phyloP scores from a whole-genome alignment of 345 rosid genomes.

The Kernera saxatilis region DNA sequence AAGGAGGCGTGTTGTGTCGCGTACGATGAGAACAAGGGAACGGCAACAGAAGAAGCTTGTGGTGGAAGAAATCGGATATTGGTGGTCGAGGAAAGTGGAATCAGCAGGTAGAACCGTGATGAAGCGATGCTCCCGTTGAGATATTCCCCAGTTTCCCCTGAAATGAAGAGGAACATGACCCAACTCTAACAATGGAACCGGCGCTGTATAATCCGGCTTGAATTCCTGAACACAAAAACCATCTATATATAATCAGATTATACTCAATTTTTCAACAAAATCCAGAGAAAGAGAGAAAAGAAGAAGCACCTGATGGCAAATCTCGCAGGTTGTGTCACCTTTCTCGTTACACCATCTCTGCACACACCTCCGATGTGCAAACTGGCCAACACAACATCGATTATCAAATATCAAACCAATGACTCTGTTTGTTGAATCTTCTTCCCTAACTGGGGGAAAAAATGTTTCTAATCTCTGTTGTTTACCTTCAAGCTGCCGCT shows the following conservation, averaged over 20 bases:
- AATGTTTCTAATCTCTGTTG: neutral
- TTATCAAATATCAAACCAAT: neutral
- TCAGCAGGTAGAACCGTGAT: constrained; percentile 75
- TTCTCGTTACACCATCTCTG: constrained; percentile 97
- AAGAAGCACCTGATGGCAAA: constrained; percentile 68
- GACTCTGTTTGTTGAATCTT: neutral
- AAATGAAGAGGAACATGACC: constrained; percentile 71
- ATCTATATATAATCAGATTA: neutral
- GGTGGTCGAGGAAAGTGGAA: constrained; percentile 39
- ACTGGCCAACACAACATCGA: constrained; percentile 34
- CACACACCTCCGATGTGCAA: constrained; percentile 82
- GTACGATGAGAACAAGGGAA: constrained; percentile 56
- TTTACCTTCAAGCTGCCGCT: constrained; percentile 83
- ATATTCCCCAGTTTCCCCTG: constrained; percentile 85
- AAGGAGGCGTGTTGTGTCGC: constrained; percentile 1
- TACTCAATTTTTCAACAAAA: neutral
- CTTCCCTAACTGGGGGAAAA: neutral
- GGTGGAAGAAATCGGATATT: constrained; percentile 44
- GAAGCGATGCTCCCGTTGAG: constrained; percentile 51
- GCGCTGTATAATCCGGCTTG: constrained; percentile 83
- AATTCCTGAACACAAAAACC: constrained; percentile 49
- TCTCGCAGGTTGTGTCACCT: constrained; percentile 80
- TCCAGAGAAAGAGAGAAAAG: neutral
- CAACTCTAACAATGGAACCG: constrained; percentile 66
- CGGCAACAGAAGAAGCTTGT: constrained; percentile 59